Evolutionary conservation across 2,329 filamentous ascomycete genomes (phyloP).

Genomic region (Exserohilum turcica): DNA sequence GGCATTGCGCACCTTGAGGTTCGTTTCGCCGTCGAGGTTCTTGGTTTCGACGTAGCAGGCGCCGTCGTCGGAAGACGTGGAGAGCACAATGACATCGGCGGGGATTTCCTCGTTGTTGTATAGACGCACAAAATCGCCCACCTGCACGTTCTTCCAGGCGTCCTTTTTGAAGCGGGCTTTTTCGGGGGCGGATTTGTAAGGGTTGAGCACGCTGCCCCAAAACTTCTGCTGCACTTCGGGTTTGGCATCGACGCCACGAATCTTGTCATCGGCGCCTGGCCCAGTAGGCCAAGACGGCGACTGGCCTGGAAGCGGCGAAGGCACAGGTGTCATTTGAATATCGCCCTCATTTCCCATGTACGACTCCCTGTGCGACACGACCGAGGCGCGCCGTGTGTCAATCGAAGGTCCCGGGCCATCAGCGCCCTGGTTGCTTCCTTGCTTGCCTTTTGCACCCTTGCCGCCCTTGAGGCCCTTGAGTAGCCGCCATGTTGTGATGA

Average conservation of each 20-base stretch:
- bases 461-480: conserved; percentile 51
- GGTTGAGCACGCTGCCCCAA: conserved; percentile 76
- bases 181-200: conserved; percentile 65
- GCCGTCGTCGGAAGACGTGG: conserved; percentile 91
- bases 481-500: conserved; percentile 60
- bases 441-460: conserved; percentile 42
- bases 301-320: conserved; percentile 71
- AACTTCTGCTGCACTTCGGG: conserved; percentile 53
- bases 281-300: conserved; percentile 36
- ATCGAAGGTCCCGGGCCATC: conserved; percentile 69
- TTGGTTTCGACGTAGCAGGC: conserved; percentile 98
- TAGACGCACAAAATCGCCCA: conserved; percentile 94
- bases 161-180: conserved; percentile 89
- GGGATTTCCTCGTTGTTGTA: conserved; percentile 97
- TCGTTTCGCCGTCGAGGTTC: conserved; percentile 96
- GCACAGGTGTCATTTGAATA: conserved; percentile 95
- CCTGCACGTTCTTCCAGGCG: conserved; percentile 91
- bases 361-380: conserved; percentile 59
- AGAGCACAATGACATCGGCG: conserved; percentile 88
- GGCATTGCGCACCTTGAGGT: conserved; percentile 91
- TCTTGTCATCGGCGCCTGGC: conserved; percentile 34
- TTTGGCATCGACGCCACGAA: conserved; percentile 30
- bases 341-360: conserved; percentile 62
- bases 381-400: conserved; percentile 65
- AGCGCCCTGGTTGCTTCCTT: conserved; percentile 56